Percentiles rank a stretch among this genome's conserved stretches.
Conservation (phyloP, 176 grass and related monocot genomes). For the Coix lacrymajobi region DNA sequence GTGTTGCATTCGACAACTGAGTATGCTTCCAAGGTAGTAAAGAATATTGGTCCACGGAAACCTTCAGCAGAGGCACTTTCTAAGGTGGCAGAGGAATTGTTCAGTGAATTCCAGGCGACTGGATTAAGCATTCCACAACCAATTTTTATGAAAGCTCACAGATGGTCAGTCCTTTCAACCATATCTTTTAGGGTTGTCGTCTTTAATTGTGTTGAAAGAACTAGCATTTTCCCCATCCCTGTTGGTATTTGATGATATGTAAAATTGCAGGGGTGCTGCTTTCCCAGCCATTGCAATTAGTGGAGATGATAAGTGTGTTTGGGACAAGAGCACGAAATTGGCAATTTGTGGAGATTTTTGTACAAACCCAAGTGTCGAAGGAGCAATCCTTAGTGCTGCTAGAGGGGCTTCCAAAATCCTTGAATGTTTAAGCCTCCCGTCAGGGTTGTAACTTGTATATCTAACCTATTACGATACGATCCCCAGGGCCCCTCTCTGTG, state of each 20-base stretch:
- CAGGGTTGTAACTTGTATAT: slow-evolving; percentile 44
- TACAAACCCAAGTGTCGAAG: slow-evolving; percentile 61
- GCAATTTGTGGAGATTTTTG: slow-evolving; percentile 94
- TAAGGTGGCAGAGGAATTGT: slow-evolving; percentile 78
- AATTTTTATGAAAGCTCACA: slow-evolving; percentile 87
- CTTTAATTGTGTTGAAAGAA: background rate
- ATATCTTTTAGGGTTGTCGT: slow-evolving; percentile 9
- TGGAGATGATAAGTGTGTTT: slow-evolving; percentile 72
- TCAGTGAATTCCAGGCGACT: slow-evolving; percentile 71
- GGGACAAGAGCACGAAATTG: slow-evolving; percentile 64
- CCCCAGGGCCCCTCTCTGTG: background rate
- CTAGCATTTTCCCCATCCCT: background rate
- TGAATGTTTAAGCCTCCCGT: slow-evolving; percentile 53
- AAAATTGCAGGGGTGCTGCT: slow-evolving; percentile 63
- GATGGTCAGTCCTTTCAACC: slow-evolving; percentile 64
- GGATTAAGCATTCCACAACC: slow-evolving; percentile 64
- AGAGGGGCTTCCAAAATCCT: slow-evolving; percentile 77
- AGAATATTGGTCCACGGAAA: slow-evolving; percentile 57
- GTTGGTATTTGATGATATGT: slow-evolving; percentile 8
- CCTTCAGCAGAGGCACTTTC: slow-evolving; percentile 67
- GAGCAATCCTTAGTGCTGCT: slow-evolving; percentile 72
- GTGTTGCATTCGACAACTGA: slow-evolving; percentile 81
- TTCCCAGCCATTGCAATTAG: slow-evolving; percentile 58
- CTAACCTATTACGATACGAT: background rate
- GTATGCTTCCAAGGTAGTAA: slow-evolving; percentile 65